Evolutionary conservation across 768 basidiomycete species (phyloP).

Genomic region (Podaxis pistillaris): DNA sequence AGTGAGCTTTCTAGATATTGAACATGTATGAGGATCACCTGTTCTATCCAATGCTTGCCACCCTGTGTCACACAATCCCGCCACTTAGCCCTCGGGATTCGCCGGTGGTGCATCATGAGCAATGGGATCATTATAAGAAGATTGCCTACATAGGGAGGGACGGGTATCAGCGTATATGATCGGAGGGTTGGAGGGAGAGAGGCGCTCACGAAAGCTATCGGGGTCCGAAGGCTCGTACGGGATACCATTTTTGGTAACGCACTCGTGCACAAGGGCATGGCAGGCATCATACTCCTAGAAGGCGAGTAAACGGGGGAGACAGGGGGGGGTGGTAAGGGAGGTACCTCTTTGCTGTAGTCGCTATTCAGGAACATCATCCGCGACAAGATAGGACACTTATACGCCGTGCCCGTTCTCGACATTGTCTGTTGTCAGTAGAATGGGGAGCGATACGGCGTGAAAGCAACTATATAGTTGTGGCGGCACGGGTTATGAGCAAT

Average conservation of each 20-base stretch:
- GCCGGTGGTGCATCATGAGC: constrained; percentile 83
- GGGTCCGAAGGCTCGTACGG: constrained; percentile 54
- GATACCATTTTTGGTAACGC: constrained; percentile 56
- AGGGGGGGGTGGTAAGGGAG: constrained; percentile 18
- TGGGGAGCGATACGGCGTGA: too few species aligned
- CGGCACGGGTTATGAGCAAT: too few species aligned
- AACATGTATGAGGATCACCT: constrained; percentile 35
- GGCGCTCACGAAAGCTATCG: constrained; percentile 66
- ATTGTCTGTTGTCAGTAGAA: too few species aligned
- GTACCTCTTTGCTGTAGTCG: constrained; percentile 65
- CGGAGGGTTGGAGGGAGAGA: not conserved
- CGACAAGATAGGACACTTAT: constrained; percentile 66
- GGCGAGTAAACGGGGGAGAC: constrained; percentile 13
- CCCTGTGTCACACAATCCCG: constrained; percentile 54
- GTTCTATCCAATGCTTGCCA: constrained; percentile 84
- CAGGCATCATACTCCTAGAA: constrained; percentile 73
- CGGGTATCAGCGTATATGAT: constrained; percentile 6
- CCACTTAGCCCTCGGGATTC: constrained; percentile 77
- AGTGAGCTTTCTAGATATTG: not conserved
- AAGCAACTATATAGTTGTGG: too few species aligned
- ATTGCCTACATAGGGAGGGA: constrained; percentile 42
- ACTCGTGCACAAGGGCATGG: constrained; percentile 56
- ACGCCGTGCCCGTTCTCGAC: not conserved
- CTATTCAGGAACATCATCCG: constrained; percentile 81
- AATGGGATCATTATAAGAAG: constrained; percentile 75